Evolutionary conservation across 2,329 filamentous ascomycete species (phyloP), one percentile per base, ranked within the genome.

Genomic region (Westerdykella aurantiaca): DNA sequence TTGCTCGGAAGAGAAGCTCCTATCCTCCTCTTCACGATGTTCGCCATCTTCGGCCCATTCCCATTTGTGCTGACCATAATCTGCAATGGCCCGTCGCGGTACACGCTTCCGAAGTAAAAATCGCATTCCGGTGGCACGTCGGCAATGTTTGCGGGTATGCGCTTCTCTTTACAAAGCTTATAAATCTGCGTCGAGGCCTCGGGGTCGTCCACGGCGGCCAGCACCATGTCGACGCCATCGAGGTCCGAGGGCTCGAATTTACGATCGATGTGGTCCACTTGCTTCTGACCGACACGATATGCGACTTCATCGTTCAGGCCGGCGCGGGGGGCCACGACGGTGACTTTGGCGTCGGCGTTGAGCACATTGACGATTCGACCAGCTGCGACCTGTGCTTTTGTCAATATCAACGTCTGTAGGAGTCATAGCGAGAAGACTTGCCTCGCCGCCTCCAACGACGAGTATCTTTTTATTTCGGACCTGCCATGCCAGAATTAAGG

Each of bases 51-150:
- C 0, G 93, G 93, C 0, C 93, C 93, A 64, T 95, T 96, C 41
- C 93, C 93, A 66, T 97, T 98, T 31, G 93, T 98, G 72, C 87
- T 94, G 56, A 98, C 91, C 93, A 98, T 98, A 60, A 98, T 85
- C 73, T 98, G 93, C 48, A 98, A 70, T 5, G 93, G 93, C 0
- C 93, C 93, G 66, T 98, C 93, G 40, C 93, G 84, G 70, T 98
- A 88, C 33, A 96, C 84, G 64, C 86, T 93, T 50, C 93, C 93
- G 71, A 98, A 98, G 75, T 96, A 98, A 65, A 98, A 98, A 63
- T 98, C 93, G 69, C 93, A 98, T 68, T 98, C 93, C 0, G 88
- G 80, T 0, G 93, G 93, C 3, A 98, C 93, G 64, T 98, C 93
- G 54, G 93, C 93, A 53, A 98, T 95, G 68, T 98, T 98, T 45